Evolutionary conservation across 805 yeast species (phyloP).

Genomic region (Ogataea trehalophila): DNA sequence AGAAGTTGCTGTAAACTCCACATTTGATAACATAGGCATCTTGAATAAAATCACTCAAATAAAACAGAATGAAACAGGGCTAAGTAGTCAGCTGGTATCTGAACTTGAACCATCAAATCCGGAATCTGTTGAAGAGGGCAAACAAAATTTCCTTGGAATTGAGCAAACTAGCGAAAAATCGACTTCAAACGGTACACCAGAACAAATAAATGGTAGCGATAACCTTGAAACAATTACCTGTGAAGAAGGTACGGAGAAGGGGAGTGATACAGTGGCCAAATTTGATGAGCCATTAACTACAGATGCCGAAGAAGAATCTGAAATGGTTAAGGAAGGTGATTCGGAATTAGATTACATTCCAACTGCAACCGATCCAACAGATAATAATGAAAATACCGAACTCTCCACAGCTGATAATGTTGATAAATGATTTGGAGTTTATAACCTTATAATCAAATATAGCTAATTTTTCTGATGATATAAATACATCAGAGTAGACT

Average conservation of each 20-base stretch:
- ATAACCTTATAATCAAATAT: no score
- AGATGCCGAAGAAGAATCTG: neutral
- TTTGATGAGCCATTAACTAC: neutral
- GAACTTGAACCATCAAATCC: no score
- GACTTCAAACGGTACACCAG: neutral
- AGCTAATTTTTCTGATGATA: no score
- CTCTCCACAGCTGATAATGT: no score
- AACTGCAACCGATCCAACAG: no score
- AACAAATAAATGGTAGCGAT: neutral
- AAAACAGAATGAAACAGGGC: neutral
- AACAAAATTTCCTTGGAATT: neutral
- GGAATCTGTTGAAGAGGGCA: no score
- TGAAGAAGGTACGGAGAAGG: neutral
- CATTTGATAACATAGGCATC: neutral
- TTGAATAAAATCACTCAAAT: neutral
- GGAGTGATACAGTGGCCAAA: neutral
- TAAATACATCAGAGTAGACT: no score
- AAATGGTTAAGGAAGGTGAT: neutral
- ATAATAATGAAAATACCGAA: no score
- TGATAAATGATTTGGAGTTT: no score
- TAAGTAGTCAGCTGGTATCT: no score
- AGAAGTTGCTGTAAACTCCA: neutral
- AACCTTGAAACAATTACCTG: neutral
- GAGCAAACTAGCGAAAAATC: neutral
- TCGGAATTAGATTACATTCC: neutral